Evolutionary conservation across 768 basidiomycete genomes (phyloP), one percentile per base, ranked within the genome.

Genomic region (Leccinum variicolor): DNA sequence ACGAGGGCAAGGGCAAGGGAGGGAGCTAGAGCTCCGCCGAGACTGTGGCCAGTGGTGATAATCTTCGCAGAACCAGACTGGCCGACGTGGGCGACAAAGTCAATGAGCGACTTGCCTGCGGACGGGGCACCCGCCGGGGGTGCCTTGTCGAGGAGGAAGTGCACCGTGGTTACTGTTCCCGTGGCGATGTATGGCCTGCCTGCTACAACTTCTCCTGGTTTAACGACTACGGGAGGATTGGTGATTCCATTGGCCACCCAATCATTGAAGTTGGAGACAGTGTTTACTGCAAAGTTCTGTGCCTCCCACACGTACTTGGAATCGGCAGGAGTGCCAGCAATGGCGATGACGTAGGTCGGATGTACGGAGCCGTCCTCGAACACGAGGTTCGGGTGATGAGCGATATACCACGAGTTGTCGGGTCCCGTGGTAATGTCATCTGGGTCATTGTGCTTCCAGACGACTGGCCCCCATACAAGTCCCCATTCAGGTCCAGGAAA

Each of bases 381-480:
- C 28, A 6, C 1, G 36, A 57, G 39, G 1, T 14, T 21, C 4
- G 60, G 55, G 25, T 58, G 48, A 28, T 51, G 25, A 15, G 61
- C 62, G 17, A 63, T 31, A 52, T 50, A 63, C 56, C 62, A 63
- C 23, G 62, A 53, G 34, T 63, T 61, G 13, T 52, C 56, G 23
- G 59, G 62, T 7, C 55, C 55, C 9, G 53, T 57, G 8, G 21
- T 6, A 14, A 6, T 2, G 26, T 49, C 17, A 4, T 49, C 48
- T 28, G 48, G 48, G 4, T 29, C 4, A 7, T 10, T 10, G 48
- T 49, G 48, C 48, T 63, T 63, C 47, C 47, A 62, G 1, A 59
- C 21, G 28, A 53, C 54, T 17, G 60, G 62, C 14, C 62, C 61
- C 62, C 62, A 62, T 6, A 47, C 56, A 6, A 62, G 43, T 14